phyloP scores from a whole-genome alignment of 768 basidiomycete species.

The Tylopilus subfusipes region DNA sequence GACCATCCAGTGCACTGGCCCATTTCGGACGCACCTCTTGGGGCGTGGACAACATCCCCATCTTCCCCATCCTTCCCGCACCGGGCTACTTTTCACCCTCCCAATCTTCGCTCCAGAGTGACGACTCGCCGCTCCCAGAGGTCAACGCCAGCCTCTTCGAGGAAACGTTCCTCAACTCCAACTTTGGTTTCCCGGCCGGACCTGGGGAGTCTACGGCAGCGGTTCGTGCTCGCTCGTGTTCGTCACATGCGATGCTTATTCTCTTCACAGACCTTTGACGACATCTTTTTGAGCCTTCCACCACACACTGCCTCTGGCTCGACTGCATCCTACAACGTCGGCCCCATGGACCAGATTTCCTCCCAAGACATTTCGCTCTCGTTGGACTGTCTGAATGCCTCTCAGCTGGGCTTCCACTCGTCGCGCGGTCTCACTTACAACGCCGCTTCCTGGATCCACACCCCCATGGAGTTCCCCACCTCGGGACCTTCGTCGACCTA shows the following conservation, averaged over 20 bases:
- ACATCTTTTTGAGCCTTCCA: slow-evolving; percentile 24
- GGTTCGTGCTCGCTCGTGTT: slow-evolving; percentile 6
- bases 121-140: slow-evolving; percentile 48
- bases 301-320: slow-evolving; percentile 16
- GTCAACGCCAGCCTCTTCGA: slow-evolving; percentile 48
- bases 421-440: slow-evolving; percentile 2
- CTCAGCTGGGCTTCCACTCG: slow-evolving; percentile 11
- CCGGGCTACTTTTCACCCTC: slow-evolving; percentile 11
- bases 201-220: slow-evolving; percentile 7
- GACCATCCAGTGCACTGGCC: slow-evolving; percentile 49
- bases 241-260: background rate
- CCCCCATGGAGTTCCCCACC: slow-evolving; percentile 15
- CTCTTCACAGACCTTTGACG: slow-evolving; percentile 17
- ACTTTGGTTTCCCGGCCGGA: slow-evolving; percentile 25
- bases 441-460: slow-evolving; percentile 3
- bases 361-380: slow-evolving; percentile 16
- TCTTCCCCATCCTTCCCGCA: slow-evolving; percentile 7
- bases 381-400: background rate
- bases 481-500: slow-evolving; percentile 42
- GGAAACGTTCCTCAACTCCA: slow-evolving; percentile 34
- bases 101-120: slow-evolving; percentile 35
- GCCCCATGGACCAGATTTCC: slow-evolving; percentile 29
- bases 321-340: slow-evolving; percentile 13
- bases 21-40: slow-evolving; percentile 27
- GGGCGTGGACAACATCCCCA: slow-evolving; percentile 27